Base-by-base conservation (phyloP, 345 rosid species). In the Brassica rapa region DNA sequence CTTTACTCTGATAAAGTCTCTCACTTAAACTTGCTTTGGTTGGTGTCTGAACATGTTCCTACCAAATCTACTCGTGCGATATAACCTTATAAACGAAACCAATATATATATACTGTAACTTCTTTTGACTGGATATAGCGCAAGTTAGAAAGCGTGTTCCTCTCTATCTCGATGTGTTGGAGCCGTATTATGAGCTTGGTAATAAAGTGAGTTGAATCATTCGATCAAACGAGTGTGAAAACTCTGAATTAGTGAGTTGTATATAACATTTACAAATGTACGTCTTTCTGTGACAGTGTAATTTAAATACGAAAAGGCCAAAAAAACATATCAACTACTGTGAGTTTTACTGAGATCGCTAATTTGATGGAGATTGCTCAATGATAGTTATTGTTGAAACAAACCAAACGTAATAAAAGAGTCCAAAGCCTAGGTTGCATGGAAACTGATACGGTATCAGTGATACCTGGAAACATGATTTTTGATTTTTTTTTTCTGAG, bases 1-100 rank as follows among this genome's bases (percentile, higher is more conserved):
- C 63, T 59, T 59, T 24, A 60, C 33, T 24, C 12, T 60, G 64
- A 60, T 60, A 60, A 25, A n/a, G 33, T 60, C 64, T 60, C 33
- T 60, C 64, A 60, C 64, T 49, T 12, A 24, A 21, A 24, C 32
- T 59, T 4, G 7, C 62, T 21, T 56, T 56, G 27, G 62, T 24
- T 59, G 32, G 63, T 59, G 63, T 59, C 63, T 59, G 63, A 59
- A 24, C 63, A 23, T 27, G n/a, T 23, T 24, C 32, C 15, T 24
- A 59, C 63, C 63, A 10, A 59, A 59, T 24, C 32, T 59, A 59
- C n/a, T 1, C 63, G n/a, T 59, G 15, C 63, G 32, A 59, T 11
- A 59, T 24, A 23, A 59, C 63, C 63, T 24, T 23, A 59, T 24
- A 59, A 59, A 24, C 3, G 29, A 23, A 59, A 24, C 63, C 63